These are phyloP conservation scores for Pichia exigua DNA, from an alignment of 805 yeast species.

Conservation along the genomic window DNA sequence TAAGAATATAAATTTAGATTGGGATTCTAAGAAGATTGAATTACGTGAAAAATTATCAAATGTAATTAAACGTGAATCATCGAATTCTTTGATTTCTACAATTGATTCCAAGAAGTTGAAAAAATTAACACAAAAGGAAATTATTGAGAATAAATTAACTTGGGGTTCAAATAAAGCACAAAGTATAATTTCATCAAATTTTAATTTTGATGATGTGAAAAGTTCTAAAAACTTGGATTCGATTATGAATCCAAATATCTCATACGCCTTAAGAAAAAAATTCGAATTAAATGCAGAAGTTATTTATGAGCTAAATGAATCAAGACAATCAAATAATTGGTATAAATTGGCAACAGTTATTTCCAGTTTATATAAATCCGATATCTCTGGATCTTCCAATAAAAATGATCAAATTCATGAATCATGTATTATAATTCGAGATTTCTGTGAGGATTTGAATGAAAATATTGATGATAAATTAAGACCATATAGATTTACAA, in stretches of 20 bases:
- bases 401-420: conserved; percentile 68
- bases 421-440: conserved; percentile 60
- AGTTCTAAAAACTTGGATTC: conserved; percentile 13
- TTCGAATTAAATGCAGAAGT: conserved; percentile 72
- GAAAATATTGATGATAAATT: conserved; percentile 28
- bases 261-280: conserved; percentile 38
- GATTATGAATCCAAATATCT: conserved; percentile 27
- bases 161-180: conserved; percentile 25
- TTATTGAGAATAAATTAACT: conserved; percentile 18
- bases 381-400: conserved; percentile 36
- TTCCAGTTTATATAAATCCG: conserved; percentile 49
- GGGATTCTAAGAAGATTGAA: conserved; percentile 73
- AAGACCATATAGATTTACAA: conserved; percentile 28
- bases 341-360: conserved; percentile 57
- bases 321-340: conserved; percentile 44
- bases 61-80: conserved; percentile 28
- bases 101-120: conserved; percentile 12
- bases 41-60: conserved; percentile 67
- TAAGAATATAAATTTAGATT: conserved; percentile 68
- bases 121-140: conserved; percentile 15
- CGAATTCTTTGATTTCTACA: conserved; percentile 9
- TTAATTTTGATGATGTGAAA: conserved; percentile 25
- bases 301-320: conserved; percentile 61
- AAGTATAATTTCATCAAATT: conserved; percentile 23
- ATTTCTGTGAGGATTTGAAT: conserved; percentile 33